Conservation (phyloP, 345 rosid genomes). For the Dovyalis caffra region DNA sequence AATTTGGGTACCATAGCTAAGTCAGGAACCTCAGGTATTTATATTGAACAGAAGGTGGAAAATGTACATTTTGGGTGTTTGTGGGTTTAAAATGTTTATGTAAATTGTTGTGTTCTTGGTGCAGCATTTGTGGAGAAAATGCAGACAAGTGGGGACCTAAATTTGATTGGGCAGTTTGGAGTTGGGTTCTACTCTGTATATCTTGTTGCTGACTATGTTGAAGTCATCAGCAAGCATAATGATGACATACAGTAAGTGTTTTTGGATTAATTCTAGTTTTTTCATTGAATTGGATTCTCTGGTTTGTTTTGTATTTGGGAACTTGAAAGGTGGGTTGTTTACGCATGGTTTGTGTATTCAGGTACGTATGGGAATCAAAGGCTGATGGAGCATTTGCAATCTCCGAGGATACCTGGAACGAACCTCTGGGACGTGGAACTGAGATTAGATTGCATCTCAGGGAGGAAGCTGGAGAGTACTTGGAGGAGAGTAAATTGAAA, state of each 20-base stretch:
- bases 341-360: constrained; percentile 18
- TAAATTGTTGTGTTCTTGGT: constrained; percentile 3
- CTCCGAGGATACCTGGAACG: constrained; percentile 98
- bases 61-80: neutral
- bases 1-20: constrained; percentile 97
- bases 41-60: neutral
- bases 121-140: constrained; percentile 97
- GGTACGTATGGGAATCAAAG: constrained; percentile 98
- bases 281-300: neutral
- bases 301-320: neutral
- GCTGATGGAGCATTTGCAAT: constrained; percentile 98
- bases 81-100: neutral
- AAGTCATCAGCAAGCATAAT: constrained; percentile 93
- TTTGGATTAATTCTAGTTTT: neutral
- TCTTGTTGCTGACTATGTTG: constrained; percentile 95
- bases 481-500: constrained; percentile 88
- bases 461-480: constrained; percentile 96
- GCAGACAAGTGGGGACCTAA: constrained; percentile 93
- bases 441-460: constrained; percentile 92
- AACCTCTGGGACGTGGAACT: constrained; percentile 93
- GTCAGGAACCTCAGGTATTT: constrained; percentile 96
- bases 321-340: neutral
- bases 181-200: constrained; percentile 99
- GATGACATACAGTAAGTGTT: constrained; percentile 84
- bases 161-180: constrained; percentile 98